These are phyloP conservation scores for Podospora pseudoanserina DNA, from an alignment of 495 filamentous ascomycete genomes.

Conservation along the genomic window DNA sequence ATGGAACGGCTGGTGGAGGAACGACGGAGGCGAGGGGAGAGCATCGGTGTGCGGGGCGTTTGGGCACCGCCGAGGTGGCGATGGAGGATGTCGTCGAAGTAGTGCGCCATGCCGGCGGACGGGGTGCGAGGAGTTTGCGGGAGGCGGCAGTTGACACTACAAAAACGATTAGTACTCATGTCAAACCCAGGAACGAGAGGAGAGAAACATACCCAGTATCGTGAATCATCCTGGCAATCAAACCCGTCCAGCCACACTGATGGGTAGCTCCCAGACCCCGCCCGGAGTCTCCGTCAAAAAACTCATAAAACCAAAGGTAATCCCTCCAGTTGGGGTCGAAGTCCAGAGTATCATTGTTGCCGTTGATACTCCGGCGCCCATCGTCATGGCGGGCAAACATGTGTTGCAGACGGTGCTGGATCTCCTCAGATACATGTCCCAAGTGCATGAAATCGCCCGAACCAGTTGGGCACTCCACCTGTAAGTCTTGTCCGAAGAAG, in stretches of 20 bases:
- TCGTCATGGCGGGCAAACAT: constrained; percentile 79
- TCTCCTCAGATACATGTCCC: constrained; percentile 91
- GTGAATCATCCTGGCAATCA: constrained; percentile 95
- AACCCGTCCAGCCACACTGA: constrained; percentile 95
- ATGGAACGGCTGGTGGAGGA: constrained; percentile 86
- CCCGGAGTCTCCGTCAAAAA: constrained; percentile 90
- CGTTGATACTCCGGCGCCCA: constrained; percentile 82
- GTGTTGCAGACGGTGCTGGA: constrained; percentile 93
- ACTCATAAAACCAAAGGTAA: constrained; percentile 93
- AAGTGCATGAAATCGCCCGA: constrained; percentile 96
- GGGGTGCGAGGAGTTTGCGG: constrained; percentile 91
- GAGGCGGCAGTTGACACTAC: constrained; percentile 80
- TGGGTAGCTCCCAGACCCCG: constrained; percentile 89
- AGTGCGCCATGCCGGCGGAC: constrained; percentile 74
- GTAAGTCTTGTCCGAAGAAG: constrained; percentile 83
- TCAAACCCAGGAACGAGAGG: neutral
- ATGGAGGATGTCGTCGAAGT: constrained; percentile 90
- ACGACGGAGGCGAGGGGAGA: constrained; percentile 58
- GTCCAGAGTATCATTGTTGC: constrained; percentile 75
- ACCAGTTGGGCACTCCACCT: constrained; percentile 91
- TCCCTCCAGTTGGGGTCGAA: constrained; percentile 91
- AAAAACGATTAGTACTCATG: constrained; percentile 18
- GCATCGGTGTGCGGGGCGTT: constrained; percentile 38
- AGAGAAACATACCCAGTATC: constrained; percentile 73
- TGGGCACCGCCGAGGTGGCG: constrained; percentile 38